Base-by-base conservation (phyloP, 345 rosid genomes). In the Lepidium didymum region DNA sequence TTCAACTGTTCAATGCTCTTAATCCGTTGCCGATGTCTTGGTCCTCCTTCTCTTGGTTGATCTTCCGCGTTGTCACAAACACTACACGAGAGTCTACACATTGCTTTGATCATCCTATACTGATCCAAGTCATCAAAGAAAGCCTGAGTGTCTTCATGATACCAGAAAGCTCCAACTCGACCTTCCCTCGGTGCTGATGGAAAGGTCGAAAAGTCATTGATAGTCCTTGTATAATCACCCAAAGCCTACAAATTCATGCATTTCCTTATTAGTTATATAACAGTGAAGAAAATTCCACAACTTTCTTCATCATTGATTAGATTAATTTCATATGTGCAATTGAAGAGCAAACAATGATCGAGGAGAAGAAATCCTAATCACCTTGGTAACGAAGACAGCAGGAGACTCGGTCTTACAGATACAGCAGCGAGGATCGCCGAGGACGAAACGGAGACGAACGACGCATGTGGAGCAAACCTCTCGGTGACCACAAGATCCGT, bases 71-170 rank as follows among this genome's bases (percentile, higher is more conserved):
- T 84, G 74, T 94, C 99, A 62, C 99, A 95, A 13, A 76, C 86
- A 72, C 85, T 84, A 41, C 98, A 95, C 1, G 98, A 87, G 55
- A 95, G 92, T 75, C 86, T 88, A 76, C 99, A 95, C 99, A 91
- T 95, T 8, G 96, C 99, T 81, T 89, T 95, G 76, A 95, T 82
- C 99, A 95, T 86, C 82, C 77, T 87, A 77, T 95, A 95, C 40
- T 95, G 96, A 66, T 91, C 99, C 49, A 70, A 77, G 42, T 95
- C 98, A 75, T 95, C 96, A 70, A 95, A 95, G 78, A 87, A 89
- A 8, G 92, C 84, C 56, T 84, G 83, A 4, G 98, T 89, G 43
- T 82, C 94, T 77, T 89, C 97, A 65, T 95, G 96, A 69, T 85
- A 95, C 90, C 89, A 91, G 25, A 87, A 87, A 0, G 86, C 61